Base-by-base conservation (phyloP, 768 basidiomycete species). In the Pleurotus platypus region DNA sequence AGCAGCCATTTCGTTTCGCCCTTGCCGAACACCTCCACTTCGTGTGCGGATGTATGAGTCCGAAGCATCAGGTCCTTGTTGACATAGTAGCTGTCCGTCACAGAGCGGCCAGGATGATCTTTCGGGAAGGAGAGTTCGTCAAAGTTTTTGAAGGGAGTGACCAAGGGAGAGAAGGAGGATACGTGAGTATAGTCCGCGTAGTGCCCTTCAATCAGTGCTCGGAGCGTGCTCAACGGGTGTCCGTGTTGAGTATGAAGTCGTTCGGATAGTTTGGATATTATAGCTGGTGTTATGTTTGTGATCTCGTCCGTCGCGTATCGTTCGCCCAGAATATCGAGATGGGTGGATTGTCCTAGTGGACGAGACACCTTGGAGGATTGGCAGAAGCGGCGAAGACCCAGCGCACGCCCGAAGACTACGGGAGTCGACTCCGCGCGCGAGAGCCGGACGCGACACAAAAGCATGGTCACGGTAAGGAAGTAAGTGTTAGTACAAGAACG, bases 21-120 rank as follows among this genome's bases (percentile, higher is more conserved):
- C 45, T 76, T 74, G 30, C 80, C 72, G 70, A 97, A 98, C 5
- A 86, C 86, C 58, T 97, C 94, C 30, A 98, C 90, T 74, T 99
- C 96, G 69, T 99, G 97, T 3, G 97, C 93, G n/a, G 91, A 94
- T 1, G 97, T 98, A 69, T 99, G 97, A 0, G 97, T 98, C 42
- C 97, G 88, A 38, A 99, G 84, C 92, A 99, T 94, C 66, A 88
- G 77, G 64, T 85, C 76, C 64, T 79, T 82, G 75, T 98, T 98
- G 67, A 97, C 78, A 72, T 99, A 99, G 78, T 99, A 99, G 66
- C 89, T 92, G 75, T 99, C 97, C 43, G 91, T 92, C 46, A 85
- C 77, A 20, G 89, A 80, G 58, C 97, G 85, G 15, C 97, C 96
- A 0, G 96, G 94, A 69, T 99, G 97, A 75, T 98, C 94, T 12